These are phyloP conservation scores for Boletus sp. DNA, from an alignment of 768 basidiomycete genomes.

Conservation along the genomic window DNA sequence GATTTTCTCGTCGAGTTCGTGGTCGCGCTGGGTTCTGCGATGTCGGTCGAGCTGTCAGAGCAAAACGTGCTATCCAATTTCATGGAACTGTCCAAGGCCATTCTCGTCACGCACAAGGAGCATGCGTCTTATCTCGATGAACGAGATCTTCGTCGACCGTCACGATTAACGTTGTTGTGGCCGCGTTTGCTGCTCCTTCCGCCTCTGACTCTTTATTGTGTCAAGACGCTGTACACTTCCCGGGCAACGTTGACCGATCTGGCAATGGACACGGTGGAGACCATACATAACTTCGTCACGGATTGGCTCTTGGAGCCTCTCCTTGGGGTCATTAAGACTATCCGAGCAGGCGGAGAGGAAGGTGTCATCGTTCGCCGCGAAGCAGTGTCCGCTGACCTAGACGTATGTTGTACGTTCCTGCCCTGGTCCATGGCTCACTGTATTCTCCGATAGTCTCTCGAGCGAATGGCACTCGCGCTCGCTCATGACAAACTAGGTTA, in stretches of 20 bases:
- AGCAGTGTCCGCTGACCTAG: slow-evolving; percentile 81
- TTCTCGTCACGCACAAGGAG: slow-evolving; percentile 30
- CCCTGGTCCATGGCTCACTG: neutral
- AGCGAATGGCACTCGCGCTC: slow-evolving; percentile 87
- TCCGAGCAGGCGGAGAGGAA: slow-evolving; percentile 76
- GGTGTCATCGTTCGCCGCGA: slow-evolving; percentile 75
- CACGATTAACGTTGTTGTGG: slow-evolving; percentile 71
- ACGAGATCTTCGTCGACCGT: slow-evolving; percentile 60
- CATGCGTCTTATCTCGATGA: slow-evolving; percentile 31
- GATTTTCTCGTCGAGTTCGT: slow-evolving; percentile 25
- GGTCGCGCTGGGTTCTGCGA: slow-evolving; percentile 15
- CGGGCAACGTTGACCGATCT: slow-evolving; percentile 57
- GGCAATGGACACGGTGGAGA: slow-evolving; percentile 60
- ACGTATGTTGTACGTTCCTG: slow-evolving; percentile 44
- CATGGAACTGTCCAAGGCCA: slow-evolving; percentile 14
- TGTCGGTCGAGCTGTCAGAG: slow-evolving; percentile 12
- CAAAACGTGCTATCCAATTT: slow-evolving; percentile 15
- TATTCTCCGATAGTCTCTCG: slow-evolving; percentile 63
- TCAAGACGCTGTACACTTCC: slow-evolving; percentile 54
- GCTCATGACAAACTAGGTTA: slow-evolving; percentile 79
- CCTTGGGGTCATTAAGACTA: slow-evolving; percentile 76
- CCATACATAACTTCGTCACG: slow-evolving; percentile 66
- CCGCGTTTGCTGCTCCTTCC: slow-evolving; percentile 79
- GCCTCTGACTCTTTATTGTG: slow-evolving; percentile 54
- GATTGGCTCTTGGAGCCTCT: slow-evolving; percentile 89